Conservation (phyloP, 805 yeast species). For the Vanderwaltozyma yarrowii region DNA sequence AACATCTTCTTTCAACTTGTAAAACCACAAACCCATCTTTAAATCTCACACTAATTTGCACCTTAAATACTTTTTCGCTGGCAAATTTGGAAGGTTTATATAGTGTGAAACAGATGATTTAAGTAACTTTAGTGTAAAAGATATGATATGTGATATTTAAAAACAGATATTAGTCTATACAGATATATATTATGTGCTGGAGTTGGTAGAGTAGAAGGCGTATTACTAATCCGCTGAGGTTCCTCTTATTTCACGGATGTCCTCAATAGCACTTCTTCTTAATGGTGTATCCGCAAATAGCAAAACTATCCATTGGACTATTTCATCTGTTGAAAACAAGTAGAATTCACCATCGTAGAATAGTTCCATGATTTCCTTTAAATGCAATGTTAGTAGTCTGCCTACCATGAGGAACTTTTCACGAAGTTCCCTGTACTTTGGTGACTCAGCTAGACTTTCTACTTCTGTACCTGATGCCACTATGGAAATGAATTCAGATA, state of each 20-base stretch:
- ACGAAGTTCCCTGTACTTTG: constrained; percentile 17
- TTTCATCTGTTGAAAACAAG: constrained; percentile 29
- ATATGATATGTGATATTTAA: too few species aligned
- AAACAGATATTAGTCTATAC: too few species aligned
- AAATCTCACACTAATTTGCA: too few species aligned
- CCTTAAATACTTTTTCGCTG: too few species aligned
- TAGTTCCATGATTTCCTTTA: constrained; percentile 32
- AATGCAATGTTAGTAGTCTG: constrained; percentile 28
- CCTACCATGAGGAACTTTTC: constrained; percentile 22
- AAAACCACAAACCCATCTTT: too few species aligned
- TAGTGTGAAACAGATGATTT: too few species aligned
- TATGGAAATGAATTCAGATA: constrained; percentile 19
- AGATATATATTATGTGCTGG: too few species aligned
- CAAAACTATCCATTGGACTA: constrained; percentile 29
- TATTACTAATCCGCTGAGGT: neutral
- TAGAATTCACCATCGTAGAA: constrained; percentile 34
- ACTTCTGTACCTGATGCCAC: constrained; percentile 18
- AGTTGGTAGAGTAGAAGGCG: too few species aligned
- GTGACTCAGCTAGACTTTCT: constrained; percentile 9
- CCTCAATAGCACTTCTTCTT: constrained; percentile 28
- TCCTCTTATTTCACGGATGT: constrained; percentile 29
- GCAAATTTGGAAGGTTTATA: too few species aligned
- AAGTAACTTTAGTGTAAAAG: too few species aligned
- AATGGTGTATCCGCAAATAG: constrained; percentile 34
- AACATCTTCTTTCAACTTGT: too few species aligned